Evolutionary conservation across 257 asterid genomes (phyloP).

Genomic region (Solanum sparsipilum): DNA sequence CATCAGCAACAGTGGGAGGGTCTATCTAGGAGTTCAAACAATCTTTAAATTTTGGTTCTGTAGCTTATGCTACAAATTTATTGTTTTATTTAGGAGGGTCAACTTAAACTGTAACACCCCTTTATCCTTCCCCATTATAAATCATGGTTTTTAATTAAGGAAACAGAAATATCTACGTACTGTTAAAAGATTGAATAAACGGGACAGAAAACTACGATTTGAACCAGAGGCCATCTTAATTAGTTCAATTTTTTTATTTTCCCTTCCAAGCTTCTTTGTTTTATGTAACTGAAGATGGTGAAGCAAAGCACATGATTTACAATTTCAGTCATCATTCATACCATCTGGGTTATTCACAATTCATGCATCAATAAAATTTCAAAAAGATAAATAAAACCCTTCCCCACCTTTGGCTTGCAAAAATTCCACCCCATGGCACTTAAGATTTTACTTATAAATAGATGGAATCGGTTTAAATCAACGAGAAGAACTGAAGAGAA

Average conservation of each 20-base stretch:
- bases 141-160: background rate
- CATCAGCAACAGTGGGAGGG: background rate
- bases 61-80: background rate
- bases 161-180: background rate
- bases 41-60: background rate
- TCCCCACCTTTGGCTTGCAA: background rate
- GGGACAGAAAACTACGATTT: background rate
- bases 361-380: background rate
- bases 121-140: background rate
- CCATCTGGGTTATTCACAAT: background rate
- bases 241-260: background rate
- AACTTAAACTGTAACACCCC: background rate
- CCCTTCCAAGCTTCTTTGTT: background rate
- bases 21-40: background rate
- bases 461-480: background rate
- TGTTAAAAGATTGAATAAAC: background rate
- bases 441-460: background rate
- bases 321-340: background rate
- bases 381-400: background rate
- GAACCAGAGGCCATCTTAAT: background rate
- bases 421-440: background rate
- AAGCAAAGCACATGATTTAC: background rate
- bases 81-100: background rate
- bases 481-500: background rate
- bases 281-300: background rate